Evolutionary conservation across 495 filamentous ascomycete species (phyloP).

Genomic region (Aspergillus wentii): DNA sequence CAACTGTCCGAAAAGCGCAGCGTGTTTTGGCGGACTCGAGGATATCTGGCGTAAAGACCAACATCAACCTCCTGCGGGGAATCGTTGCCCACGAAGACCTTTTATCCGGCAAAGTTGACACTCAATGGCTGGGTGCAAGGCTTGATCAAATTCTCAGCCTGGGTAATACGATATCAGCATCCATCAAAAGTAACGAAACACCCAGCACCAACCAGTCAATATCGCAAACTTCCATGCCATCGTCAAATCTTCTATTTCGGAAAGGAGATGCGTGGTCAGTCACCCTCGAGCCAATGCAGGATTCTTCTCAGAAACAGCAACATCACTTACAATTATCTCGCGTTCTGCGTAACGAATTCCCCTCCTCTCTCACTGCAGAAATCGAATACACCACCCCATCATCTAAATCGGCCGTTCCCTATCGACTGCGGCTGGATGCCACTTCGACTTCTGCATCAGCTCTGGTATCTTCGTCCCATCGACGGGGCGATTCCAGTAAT

Average conservation of each 20-base stretch:
- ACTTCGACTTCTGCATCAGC: slow-evolving; percentile 47
- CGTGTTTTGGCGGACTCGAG: slow-evolving; percentile 49
- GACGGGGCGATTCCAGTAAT: slow-evolving; percentile 46
- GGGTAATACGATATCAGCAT: slow-evolving; percentile 22
- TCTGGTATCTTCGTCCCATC: slow-evolving; percentile 41
- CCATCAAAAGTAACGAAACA: slow-evolving; percentile 1
- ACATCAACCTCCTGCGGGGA: slow-evolving; percentile 46
- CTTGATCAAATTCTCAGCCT: slow-evolving; percentile 32
- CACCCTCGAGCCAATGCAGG: slow-evolving; percentile 30
- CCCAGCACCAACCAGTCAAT: slow-evolving; percentile 1
- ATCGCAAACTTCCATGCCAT: slow-evolving; percentile 12
- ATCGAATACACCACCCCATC: slow-evolving; percentile 47
- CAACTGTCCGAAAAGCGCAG: slow-evolving; percentile 45
- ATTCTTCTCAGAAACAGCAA: slow-evolving; percentile 8
- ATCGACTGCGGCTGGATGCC: slow-evolving; percentile 39
- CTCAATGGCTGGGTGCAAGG: slow-evolving; percentile 52
- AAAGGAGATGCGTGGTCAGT: slow-evolving; percentile 56
- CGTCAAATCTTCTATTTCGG: slow-evolving; percentile 42
- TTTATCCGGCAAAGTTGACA: slow-evolving; percentile 39
- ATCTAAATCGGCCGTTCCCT: slow-evolving; percentile 24
- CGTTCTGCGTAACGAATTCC: slow-evolving; percentile 55
- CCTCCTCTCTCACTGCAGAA: slow-evolving; percentile 47
- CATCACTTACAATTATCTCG: slow-evolving; percentile 49
- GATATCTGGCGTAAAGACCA: slow-evolving; percentile 52
- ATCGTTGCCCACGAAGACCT: slow-evolving; percentile 49